Conservation (phyloP, 2,329 filamentous ascomycete genomes). For the Epichloe bromicola region DNA sequence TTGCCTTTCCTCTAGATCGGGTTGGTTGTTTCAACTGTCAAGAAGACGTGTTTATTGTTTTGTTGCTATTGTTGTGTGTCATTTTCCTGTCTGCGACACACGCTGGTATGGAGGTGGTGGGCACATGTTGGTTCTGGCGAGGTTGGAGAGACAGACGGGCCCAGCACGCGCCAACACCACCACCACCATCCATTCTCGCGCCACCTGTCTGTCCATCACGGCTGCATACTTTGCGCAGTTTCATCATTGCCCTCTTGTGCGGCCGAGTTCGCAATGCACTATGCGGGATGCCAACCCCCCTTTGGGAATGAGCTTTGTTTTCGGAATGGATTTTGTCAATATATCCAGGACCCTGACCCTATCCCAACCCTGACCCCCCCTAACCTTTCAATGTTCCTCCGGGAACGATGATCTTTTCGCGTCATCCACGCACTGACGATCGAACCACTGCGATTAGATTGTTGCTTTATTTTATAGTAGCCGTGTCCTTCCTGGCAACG, state of each 20-base stretch:
- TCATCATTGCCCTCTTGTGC: no score
- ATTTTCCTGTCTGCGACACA: constrained; percentile 4
- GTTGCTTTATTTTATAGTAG: constrained; percentile 7
- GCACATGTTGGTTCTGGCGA: background rate
- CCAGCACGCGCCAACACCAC: background rate
- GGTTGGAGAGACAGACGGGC: background rate
- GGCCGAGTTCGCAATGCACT: no score
- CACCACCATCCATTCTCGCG: background rate
- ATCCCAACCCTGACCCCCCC: no score
- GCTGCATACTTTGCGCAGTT: background rate
- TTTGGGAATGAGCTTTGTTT: background rate
- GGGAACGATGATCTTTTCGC: background rate
- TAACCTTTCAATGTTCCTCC: background rate
- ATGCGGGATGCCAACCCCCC: background rate
- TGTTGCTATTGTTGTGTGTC: constrained; percentile 2
- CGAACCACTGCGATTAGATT: constrained; percentile 1
- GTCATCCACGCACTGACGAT: constrained; percentile 2
- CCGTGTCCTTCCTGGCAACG: constrained; percentile 1
- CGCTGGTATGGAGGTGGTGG: constrained; percentile 3
- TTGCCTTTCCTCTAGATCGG: background rate
- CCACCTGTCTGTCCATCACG: background rate
- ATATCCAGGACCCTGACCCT: background rate
- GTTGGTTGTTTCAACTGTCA: background rate
- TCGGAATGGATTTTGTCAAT: background rate
- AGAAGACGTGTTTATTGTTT: background rate